Conservation (phyloP, 805 yeast genomes). For the Sugiyamaella boreocaroliniensis region DNA sequence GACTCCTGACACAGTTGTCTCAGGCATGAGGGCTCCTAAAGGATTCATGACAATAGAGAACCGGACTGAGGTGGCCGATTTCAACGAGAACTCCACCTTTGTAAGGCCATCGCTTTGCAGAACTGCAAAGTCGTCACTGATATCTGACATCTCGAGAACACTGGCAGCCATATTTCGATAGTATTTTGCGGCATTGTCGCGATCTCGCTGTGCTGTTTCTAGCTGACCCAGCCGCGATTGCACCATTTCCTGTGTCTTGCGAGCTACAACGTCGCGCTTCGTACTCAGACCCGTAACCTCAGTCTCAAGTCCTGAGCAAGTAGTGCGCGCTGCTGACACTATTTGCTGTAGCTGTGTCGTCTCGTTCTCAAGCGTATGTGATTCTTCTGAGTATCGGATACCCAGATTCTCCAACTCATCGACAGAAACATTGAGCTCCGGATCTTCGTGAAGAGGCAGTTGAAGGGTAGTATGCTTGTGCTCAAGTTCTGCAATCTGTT, state of each 20-base stretch:
- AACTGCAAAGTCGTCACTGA: slow-evolving; percentile 2
- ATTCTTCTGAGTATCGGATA: slow-evolving; percentile 22
- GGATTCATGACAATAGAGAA: not conserved
- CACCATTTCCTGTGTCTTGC: slow-evolving; percentile 13
- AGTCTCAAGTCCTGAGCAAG: slow-evolving; percentile 10
- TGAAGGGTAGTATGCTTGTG: slow-evolving; percentile 19
- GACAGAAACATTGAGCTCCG: slow-evolving; percentile 25
- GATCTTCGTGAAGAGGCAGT: slow-evolving; percentile 24
- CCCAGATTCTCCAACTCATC: slow-evolving; percentile 28
- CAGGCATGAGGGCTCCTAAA: not conserved
- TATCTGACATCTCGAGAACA: slow-evolving; percentile 6
- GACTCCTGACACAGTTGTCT: not conserved
- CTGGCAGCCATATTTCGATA: slow-evolving; percentile 15
- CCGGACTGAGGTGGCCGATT: not conserved
- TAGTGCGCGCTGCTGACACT: slow-evolving; percentile 12
- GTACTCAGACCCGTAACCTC: slow-evolving; percentile 13
- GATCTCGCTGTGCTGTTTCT: slow-evolving; percentile 10
- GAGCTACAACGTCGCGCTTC: slow-evolving; percentile 6
- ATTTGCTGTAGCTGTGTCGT: slow-evolving; percentile 1
- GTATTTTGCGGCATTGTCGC: slow-evolving; percentile 18
- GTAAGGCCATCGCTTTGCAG: not conserved
- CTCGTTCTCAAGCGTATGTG: slow-evolving; percentile 13
- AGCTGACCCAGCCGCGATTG: slow-evolving; percentile 13
- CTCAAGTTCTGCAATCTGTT: slow-evolving; percentile 14
- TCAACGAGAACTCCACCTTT: not conserved